These are phyloP conservation scores for Cyathus olla DNA, from an alignment of 1,284 basidiomycete species.

Conservation along the genomic window DNA sequence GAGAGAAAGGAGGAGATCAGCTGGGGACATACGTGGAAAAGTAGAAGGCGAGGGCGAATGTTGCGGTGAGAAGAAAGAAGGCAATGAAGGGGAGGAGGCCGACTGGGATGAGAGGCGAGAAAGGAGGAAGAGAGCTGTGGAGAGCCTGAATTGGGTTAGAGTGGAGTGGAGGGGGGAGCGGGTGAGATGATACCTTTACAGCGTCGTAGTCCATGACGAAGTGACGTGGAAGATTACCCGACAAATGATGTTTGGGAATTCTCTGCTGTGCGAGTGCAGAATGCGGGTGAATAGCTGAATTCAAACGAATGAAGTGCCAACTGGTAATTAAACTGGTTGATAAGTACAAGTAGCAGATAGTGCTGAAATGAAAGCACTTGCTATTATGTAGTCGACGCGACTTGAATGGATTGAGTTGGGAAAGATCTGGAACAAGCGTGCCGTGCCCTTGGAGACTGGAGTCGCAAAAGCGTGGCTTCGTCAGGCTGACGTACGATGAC, in stretches of 20 bases:
- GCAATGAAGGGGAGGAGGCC: conserved; percentile 79
- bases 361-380: no score
- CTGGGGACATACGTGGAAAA: conserved; percentile 81
- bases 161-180: conserved; percentile 1
- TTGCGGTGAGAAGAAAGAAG: conserved; percentile 74
- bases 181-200: conserved; percentile 38
- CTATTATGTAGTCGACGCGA: neutral
- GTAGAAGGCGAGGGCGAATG: conserved; percentile 88
- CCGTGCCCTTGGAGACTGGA: conserved; percentile 11
- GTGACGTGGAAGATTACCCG: neutral
- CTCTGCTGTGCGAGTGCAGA: no score
- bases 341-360: no score
- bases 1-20: conserved; percentile 7
- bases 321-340: no score
- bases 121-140: conserved; percentile 61
- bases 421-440: no score
- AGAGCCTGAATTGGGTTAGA: conserved; percentile 41
- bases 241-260: no score
- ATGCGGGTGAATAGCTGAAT: no score
- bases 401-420: no score
- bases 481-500: conserved; percentile 39
- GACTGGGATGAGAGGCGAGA: conserved; percentile 76
- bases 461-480: conserved; percentile 8
- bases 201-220: conserved; percentile 39
- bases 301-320: conserved; percentile 2